phyloP scores from a whole-genome alignment of 1,284 basidiomycete species.

The Ceratorhiza oryzae-sativae region DNA sequence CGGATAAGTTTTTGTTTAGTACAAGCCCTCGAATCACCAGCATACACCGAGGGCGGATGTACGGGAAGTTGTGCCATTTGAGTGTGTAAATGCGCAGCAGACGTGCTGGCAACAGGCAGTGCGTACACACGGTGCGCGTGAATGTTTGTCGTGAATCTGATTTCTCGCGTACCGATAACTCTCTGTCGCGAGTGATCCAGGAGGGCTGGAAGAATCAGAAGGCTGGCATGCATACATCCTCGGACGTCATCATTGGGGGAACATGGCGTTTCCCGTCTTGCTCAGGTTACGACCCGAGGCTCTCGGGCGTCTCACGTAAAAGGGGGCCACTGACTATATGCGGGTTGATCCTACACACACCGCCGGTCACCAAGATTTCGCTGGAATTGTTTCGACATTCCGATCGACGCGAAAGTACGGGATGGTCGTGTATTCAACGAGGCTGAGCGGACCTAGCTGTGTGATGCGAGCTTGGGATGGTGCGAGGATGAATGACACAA shows the following conservation, averaged over 20 bases:
- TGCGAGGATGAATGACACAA: constrained; percentile 9
- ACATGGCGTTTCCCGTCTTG: not conserved
- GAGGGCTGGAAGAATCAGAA: constrained; percentile 5
- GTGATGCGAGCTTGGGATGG: not conserved
- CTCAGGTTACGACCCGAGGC: not conserved
- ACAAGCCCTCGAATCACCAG: not conserved
- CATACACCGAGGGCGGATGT: not conserved
- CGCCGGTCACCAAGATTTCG: not conserved
- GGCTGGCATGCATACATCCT: constrained; percentile 5
- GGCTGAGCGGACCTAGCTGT: constrained; percentile 35
- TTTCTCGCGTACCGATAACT: not conserved
- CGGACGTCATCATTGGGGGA: not conserved
- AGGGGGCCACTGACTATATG: not conserved
- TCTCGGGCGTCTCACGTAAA: not conserved
- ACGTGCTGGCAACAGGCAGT: not conserved
- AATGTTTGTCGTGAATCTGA: not conserved
- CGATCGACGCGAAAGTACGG: not conserved
- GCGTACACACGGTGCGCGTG: constrained; percentile 9
- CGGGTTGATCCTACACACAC: not conserved
- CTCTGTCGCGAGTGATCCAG: not conserved
- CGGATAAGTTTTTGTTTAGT: not conserved
- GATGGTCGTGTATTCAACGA: constrained; percentile 37
- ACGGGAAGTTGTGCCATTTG: not conserved
- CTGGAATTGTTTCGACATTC: not conserved
- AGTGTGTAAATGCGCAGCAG: not conserved